Percentiles rank a stretch among this genome's conserved stretches.
Evolutionary conservation across 108 stramenopile genomes (phyloP).

Genomic region (Pseudonitzschia multistriata): DNA sequence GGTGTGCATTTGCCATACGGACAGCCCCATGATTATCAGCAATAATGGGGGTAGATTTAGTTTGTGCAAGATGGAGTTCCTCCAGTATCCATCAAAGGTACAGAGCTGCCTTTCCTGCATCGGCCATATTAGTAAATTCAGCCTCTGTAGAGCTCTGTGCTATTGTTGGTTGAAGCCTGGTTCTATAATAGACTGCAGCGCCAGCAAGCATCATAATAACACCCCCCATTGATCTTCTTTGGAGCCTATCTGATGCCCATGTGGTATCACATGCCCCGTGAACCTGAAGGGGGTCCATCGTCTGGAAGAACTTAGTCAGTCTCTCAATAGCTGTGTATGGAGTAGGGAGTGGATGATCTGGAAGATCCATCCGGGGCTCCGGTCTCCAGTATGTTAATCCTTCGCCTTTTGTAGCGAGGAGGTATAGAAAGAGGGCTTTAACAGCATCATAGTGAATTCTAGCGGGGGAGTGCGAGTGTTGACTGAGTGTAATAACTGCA

Average conservation of each 20-base stretch:
- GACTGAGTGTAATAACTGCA: background rate
- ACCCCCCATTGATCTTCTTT: conserved; percentile 31
- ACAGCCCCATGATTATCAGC: conserved; percentile 36
- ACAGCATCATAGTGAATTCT: conserved; percentile 3
- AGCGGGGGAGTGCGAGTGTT: conserved; percentile 3
- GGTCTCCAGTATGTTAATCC: background rate
- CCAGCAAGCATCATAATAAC: conserved; percentile 29
- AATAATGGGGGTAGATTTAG: conserved; percentile 14
- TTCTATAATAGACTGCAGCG: conserved; percentile 29
- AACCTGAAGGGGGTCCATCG: too few relatives aligned
- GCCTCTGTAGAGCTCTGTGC: conserved; percentile 29
- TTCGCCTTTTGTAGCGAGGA: background rate
- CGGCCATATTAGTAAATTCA: conserved; percentile 20
- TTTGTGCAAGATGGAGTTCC: conserved; percentile 4
- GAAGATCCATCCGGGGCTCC: background rate
- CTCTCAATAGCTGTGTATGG: background rate
- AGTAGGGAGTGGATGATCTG: background rate
- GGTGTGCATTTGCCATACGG: conserved; percentile 27
- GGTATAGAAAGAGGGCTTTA: background rate
- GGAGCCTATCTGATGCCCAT: conserved; percentile 28
- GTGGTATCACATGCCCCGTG: conserved; percentile 28
- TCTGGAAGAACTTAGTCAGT: too few relatives aligned
- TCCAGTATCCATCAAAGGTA: conserved; percentile 28
- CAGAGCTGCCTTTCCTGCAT: conserved; percentile 29
- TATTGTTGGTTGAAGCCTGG: conserved; percentile 23